A percentile compares a stretch with the other conserved stretches of the same genome.
These are phyloP conservation scores for Aspergillus arachidicola DNA, from an alignment of 2,329 filamentous ascomycete species.

Conservation along the genomic window DNA sequence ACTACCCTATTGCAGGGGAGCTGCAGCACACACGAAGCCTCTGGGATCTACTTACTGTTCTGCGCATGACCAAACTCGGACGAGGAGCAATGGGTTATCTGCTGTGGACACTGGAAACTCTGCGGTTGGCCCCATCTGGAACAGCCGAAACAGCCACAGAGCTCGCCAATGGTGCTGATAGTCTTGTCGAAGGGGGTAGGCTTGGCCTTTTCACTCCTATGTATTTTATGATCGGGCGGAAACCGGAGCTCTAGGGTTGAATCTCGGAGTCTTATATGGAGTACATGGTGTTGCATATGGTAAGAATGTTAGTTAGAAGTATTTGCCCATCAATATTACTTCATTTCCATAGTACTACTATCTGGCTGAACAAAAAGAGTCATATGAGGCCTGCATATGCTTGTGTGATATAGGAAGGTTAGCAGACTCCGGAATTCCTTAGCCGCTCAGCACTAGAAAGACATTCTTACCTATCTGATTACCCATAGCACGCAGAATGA, in stretches of 20 bases:
- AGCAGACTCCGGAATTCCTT: background rate
- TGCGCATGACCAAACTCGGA: slow-evolving; percentile 1
- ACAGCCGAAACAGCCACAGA: slow-evolving; percentile 74
- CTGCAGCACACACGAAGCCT: background rate
- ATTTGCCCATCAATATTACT: background rate
- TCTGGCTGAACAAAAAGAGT: background rate
- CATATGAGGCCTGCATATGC: background rate
- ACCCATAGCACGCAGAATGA: background rate
- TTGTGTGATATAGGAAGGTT: background rate
- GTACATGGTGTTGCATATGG: background rate
- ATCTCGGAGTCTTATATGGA: background rate
- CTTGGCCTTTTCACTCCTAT: slow-evolving; percentile 79
- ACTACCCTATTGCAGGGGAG: slow-evolving; percentile 78
- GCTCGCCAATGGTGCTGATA: slow-evolving; percentile 79
- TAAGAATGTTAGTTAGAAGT: background rate
- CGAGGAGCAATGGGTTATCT: background rate
- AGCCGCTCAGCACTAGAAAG: background rate
- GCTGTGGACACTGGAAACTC: background rate
- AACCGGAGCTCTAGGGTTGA: slow-evolving; percentile 43
- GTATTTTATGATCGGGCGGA: slow-evolving; percentile 93
- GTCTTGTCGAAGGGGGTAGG: slow-evolving; percentile 46
- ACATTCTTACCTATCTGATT: background rate
- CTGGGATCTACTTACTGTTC: slow-evolving; percentile 1
- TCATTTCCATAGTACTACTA: background rate
- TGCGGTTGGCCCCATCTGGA: slow-evolving; percentile 63